These are phyloP conservation scores for Pseudohyphozyma bogoriensis DNA, from an alignment of 768 basidiomycete genomes.

Conservation along the genomic window DNA sequence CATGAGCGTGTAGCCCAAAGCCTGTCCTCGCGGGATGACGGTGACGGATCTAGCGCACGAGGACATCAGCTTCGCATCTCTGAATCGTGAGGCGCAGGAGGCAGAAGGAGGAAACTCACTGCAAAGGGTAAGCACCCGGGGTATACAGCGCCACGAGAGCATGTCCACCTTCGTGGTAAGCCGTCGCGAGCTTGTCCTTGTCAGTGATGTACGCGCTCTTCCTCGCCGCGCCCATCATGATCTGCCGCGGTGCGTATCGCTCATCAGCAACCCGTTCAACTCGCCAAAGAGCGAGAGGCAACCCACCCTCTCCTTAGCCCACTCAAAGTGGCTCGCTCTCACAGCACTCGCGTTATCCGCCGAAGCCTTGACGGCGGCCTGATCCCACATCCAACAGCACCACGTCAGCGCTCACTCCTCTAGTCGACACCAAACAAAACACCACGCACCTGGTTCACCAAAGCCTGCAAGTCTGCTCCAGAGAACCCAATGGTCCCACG, in stretches of 20 bases:
- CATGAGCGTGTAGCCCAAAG: conserved; percentile 57
- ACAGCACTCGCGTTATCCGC: conserved; percentile 69
- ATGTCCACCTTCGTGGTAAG: conserved; percentile 70
- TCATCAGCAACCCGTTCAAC: conserved; percentile 37
- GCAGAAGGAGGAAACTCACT: conserved; percentile 36
- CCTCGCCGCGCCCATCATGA: conserved; percentile 92
- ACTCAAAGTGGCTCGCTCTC: conserved; percentile 75
- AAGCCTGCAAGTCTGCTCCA: conserved; percentile 91
- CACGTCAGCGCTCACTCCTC: neutral
- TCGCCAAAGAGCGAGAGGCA: neutral
- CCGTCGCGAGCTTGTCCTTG: conserved; percentile 74
- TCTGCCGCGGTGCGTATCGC: too few relatives aligned
- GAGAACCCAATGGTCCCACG: conserved; percentile 93
- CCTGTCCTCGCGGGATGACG: conserved; percentile 89
- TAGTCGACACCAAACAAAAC: neutral
- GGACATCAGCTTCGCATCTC: neutral
- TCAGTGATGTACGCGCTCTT: conserved; percentile 80
- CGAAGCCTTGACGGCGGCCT: conserved; percentile 90
- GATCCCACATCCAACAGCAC: conserved; percentile 45
- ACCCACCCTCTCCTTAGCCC: conserved; percentile 66
- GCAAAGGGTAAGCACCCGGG: conserved; percentile 87
- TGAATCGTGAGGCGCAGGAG: too few relatives aligned
- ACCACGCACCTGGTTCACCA: conserved; percentile 68
- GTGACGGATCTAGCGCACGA: conserved; percentile 59
- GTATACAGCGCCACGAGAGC: conserved; percentile 73